Percentiles rank a stretch among this genome's conserved stretches.
phyloP scores from a whole-genome alignment of 2,329 filamentous ascomycete species.

The Cryphonectria nitschkei region DNA sequence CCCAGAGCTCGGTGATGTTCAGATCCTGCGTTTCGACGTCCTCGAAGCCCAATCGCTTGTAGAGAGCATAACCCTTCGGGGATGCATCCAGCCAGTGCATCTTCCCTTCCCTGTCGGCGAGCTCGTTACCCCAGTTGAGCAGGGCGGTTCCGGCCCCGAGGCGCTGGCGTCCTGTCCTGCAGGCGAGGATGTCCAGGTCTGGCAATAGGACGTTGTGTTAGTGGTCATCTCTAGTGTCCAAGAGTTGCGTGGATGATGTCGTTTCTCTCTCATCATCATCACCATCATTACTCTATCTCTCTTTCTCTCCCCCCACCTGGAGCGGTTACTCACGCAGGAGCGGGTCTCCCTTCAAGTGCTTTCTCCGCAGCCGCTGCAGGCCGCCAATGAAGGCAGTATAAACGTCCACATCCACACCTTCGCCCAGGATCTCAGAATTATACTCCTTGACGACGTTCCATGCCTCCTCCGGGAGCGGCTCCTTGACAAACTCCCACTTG shows the following conservation, averaged over 20 bases:
- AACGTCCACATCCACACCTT: slow-evolving; percentile 32
- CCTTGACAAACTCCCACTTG: slow-evolving; percentile 34
- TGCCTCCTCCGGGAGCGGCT: slow-evolving; percentile 33
- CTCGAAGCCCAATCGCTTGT: slow-evolving; percentile 36
- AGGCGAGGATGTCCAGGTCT: slow-evolving; percentile 34
- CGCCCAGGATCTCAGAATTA: slow-evolving; percentile 32
- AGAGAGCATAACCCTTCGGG: slow-evolving; percentile 35
- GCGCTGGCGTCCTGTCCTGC: slow-evolving; percentile 31
- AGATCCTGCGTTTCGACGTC: slow-evolving; percentile 35
- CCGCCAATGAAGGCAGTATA: slow-evolving; percentile 35
- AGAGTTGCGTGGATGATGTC: too few relatives aligned
- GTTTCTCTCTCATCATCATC: neutral
- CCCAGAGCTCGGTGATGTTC: slow-evolving; percentile 15
- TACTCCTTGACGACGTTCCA: slow-evolving; percentile 31
- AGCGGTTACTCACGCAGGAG: slow-evolving; percentile 32
- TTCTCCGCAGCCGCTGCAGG: slow-evolving; percentile 29
- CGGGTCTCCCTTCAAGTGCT: slow-evolving; percentile 34
- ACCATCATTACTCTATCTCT: neutral
- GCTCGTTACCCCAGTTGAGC: slow-evolving; percentile 33
- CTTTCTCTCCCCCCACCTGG: neutral
- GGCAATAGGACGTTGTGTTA: too few relatives aligned
- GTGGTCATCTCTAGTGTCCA: neutral
- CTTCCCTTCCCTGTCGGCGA: slow-evolving; percentile 35
- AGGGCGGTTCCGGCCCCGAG: slow-evolving; percentile 37
- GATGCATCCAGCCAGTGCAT: slow-evolving; percentile 36